Evolutionary conservation across 1,139 yeast genomes (phyloP).

Genomic region (Blastobotrys persicus): DNA sequence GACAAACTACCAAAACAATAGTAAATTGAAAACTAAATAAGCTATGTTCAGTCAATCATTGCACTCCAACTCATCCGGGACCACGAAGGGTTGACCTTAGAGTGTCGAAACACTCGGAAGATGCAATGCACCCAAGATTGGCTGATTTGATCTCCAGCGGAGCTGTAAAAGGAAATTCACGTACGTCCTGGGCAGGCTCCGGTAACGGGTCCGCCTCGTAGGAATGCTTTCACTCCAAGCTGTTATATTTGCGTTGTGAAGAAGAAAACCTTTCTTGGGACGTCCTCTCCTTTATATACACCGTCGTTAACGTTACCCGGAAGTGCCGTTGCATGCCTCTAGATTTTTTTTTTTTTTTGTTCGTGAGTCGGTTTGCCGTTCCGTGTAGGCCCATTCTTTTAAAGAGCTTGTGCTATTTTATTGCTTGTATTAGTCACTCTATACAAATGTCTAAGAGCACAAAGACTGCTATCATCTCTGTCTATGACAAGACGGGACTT

Average conservation of each 20-base stretch:
- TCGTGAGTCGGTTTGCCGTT: constrained; percentile 4
- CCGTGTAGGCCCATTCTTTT: background rate
- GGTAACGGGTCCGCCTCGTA: constrained; percentile 39
- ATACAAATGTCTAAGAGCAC: constrained; percentile 36
- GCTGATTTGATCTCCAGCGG: constrained; percentile 37
- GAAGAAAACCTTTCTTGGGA: constrained; percentile 17
- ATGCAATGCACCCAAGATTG: constrained; percentile 45
- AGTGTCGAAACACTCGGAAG: constrained; percentile 27
- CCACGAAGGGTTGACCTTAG: constrained; percentile 43
- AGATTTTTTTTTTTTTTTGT: background rate
- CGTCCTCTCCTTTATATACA: constrained; percentile 8
- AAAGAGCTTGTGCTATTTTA: background rate
- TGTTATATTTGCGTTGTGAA: constrained; percentile 37
- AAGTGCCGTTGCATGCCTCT: constrained; percentile 1
- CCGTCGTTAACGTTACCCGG: background rate
- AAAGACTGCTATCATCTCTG: constrained; percentile 93
- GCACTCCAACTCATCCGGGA: constrained; percentile 43
- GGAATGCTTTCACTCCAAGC: constrained; percentile 37
- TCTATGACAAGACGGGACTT: constrained; percentile 94
- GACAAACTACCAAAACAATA: too few species aligned
- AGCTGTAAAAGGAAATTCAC: constrained; percentile 29
- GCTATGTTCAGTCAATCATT: constrained; percentile 42
- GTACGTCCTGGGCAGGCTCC: constrained; percentile 41
- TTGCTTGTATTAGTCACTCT: constrained; percentile 1
- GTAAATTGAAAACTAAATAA: too few species aligned